Percentiles rank a stretch among this genome's conserved stretches.
Evolutionary conservation across 768 basidiomycete species (phyloP).

Genomic region (Agaricus bisporus): DNA sequence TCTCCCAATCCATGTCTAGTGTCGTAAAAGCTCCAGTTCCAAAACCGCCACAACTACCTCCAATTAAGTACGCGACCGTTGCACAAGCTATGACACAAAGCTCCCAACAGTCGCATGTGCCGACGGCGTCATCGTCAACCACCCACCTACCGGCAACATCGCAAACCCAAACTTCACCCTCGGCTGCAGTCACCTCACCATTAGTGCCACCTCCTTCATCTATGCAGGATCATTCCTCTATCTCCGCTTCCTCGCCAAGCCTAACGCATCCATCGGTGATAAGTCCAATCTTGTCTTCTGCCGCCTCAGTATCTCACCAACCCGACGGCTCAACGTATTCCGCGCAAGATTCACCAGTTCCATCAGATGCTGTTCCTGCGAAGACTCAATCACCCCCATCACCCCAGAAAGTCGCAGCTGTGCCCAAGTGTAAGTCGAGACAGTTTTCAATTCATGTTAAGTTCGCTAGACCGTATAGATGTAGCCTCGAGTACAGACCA

Average conservation of each 20-base stretch:
- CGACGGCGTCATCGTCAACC: slow-evolving; percentile 40
- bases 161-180: slow-evolving; percentile 8
- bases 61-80: slow-evolving; percentile 88
- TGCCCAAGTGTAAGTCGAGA: slow-evolving; percentile 40
- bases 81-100: slow-evolving; percentile 53
- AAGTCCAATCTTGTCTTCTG: slow-evolving; percentile 77
- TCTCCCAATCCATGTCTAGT: slow-evolving; percentile 67
- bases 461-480: slow-evolving; percentile 24
- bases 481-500: background rate
- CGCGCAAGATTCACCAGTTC: slow-evolving; percentile 63
- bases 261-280: slow-evolving; percentile 80
- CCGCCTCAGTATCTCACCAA: slow-evolving; percentile 60
- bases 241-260: slow-evolving; percentile 65
- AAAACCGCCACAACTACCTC: slow-evolving; percentile 56
- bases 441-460: slow-evolving; percentile 14
- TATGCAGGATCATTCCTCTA: slow-evolving; percentile 35
- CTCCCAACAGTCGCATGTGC: slow-evolving; percentile 28
- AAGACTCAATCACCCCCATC: slow-evolving; percentile 51
- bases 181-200: slow-evolving; percentile 35
- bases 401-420: slow-evolving; percentile 38
- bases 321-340: slow-evolving; percentile 68
- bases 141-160: slow-evolving; percentile 25
- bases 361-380: slow-evolving; percentile 57
- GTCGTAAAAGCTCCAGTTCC: slow-evolving; percentile 68
- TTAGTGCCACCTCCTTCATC: slow-evolving; percentile 22